Conservation (phyloP, 345 rosid species). For the Eutrema japonicum region DNA sequence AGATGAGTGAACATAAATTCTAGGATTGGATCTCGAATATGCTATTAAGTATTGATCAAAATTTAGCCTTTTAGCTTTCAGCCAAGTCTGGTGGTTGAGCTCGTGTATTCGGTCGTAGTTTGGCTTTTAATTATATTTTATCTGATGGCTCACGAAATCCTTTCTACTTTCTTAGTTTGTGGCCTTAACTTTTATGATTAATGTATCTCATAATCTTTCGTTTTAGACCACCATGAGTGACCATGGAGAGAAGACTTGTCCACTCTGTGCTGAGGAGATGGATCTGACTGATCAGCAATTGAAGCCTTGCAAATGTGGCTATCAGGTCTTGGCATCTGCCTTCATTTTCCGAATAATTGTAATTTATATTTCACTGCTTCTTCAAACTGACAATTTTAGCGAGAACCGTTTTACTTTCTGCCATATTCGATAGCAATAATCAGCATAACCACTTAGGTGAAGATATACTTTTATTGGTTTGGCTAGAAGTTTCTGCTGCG, state of each 20-base stretch:
- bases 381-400: background rate
- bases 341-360: background rate
- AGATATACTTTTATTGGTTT: background rate
- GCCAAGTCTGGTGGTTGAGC: conserved; percentile 9
- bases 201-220: background rate
- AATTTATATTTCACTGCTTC: background rate
- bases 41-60: conserved; percentile 10
- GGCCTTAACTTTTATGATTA: background rate
- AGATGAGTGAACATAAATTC: conserved; percentile 5
- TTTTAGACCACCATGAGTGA: conserved; percentile 67
- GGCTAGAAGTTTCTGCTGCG: background rate
- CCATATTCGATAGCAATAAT: background rate
- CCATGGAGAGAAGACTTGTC: conserved; percentile 75
- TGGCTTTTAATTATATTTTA: conserved; percentile 2
- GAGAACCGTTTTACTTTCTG: background rate
- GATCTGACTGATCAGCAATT: conserved; percentile 85
- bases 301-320: conserved; percentile 91
- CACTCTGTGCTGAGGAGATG: conserved; percentile 87
- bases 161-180: background rate
- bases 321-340: conserved; percentile 57
- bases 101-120: background rate
- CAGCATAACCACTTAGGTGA: background rate
- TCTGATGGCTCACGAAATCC: background rate
- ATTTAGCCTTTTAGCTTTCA: conserved; percentile 2
- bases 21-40: conserved; percentile 13